phyloP scores from a whole-genome alignment of 2,329 filamentous ascomycete genomes.

The Aspergillus udagawae region DNA sequence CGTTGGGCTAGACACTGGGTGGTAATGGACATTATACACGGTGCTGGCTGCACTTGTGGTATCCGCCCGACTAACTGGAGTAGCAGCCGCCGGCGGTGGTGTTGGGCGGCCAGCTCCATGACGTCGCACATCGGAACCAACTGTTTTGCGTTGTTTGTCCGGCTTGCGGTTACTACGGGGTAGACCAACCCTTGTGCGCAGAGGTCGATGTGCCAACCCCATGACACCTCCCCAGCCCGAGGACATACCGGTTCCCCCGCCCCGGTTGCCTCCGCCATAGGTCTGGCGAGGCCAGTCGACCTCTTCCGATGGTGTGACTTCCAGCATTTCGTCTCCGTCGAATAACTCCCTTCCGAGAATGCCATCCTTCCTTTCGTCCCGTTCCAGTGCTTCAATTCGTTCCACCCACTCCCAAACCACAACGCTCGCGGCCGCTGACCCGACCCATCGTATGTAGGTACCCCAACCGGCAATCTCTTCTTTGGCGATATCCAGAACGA shows the following conservation, averaged over 20 bases:
- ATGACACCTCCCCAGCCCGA: conserved; percentile 39
- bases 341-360: conserved; percentile 88
- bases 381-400: conserved; percentile 84
- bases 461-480: conserved; percentile 87
- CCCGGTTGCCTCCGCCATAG: conserved; percentile 36
- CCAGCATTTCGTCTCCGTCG: conserved; percentile 89
- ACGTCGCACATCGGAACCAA: conserved; percentile 9
- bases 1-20: conserved; percentile 50
- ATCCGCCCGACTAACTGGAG: conserved; percentile 58
- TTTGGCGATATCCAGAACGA: conserved; percentile 83
- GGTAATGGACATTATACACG: conserved; percentile 60
- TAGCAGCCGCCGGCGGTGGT: conserved; percentile 47
- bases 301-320: conserved; percentile 59
- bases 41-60: conserved; percentile 61
- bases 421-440: conserved; percentile 88
- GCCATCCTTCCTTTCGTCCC: conserved; percentile 90
- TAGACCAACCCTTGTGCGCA: conserved; percentile 31
- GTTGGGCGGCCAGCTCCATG: conserved; percentile 28
- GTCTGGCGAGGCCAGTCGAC: conserved; percentile 44
- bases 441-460: conserved; percentile 95
- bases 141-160: conserved; percentile 12
- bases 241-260: conserved; percentile 31
- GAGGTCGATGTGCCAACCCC: conserved; percentile 32
- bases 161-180: conserved; percentile 20
- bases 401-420: conserved; percentile 99